Conservation (phyloP, 139 green algal species). For the Astrephomene gubernaculifera region DNA sequence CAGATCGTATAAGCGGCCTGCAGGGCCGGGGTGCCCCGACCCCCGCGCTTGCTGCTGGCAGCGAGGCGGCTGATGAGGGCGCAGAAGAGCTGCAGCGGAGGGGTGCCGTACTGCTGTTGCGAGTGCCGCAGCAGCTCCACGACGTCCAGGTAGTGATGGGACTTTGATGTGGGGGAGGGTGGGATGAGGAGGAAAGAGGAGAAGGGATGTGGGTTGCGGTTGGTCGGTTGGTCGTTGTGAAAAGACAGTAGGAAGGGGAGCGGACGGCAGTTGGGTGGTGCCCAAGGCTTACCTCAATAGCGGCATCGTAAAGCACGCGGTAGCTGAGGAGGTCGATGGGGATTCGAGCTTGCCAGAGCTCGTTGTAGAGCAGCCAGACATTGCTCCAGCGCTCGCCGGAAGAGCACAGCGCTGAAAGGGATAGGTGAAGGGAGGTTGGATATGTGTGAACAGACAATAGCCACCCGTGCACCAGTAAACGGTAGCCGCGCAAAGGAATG, state of each 20-base stretch:
- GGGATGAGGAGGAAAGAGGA: no score
- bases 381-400: constrained; percentile 15
- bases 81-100: constrained; percentile 16
- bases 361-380: constrained; percentile 2
- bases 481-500: no score
- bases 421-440: background rate
- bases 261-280: no score
- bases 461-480: no score
- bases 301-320: background rate
- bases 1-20: constrained; percentile 20
- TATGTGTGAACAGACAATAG: no score
- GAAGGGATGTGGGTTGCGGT: no score
- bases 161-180: constrained; percentile 26
- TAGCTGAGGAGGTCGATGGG: background rate
- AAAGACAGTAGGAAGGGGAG: no score
- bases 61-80: constrained; percentile 64
- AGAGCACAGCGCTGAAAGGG: background rate
- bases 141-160: constrained; percentile 35
- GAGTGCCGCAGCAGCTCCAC: constrained; percentile 58
- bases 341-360: background rate
- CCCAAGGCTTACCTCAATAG: constrained; percentile 14
- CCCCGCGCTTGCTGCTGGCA: constrained; percentile 55
- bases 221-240: no score
- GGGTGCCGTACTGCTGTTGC: constrained; percentile 30
- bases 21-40: constrained; percentile 10